Evolutionary conservation across 495 filamentous ascomycete genomes (phyloP).

Genomic region (Tuber brumale): DNA sequence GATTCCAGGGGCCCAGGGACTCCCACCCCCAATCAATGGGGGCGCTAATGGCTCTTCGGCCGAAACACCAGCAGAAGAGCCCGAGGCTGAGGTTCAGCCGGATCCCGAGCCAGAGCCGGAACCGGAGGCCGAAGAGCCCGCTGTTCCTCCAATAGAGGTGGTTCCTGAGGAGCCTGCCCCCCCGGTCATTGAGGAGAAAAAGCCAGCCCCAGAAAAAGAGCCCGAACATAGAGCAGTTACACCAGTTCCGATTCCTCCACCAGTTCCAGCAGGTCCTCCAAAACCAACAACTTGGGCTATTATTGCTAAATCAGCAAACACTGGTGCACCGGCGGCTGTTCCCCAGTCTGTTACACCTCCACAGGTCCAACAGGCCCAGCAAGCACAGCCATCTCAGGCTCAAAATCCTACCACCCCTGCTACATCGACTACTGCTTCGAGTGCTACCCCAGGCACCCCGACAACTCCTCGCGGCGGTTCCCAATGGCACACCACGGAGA

Average conservation of each 20-base stretch:
- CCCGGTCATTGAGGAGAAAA: constrained; percentile 47
- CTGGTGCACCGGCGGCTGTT: constrained; percentile 43
- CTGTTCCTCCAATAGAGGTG: constrained; percentile 11
- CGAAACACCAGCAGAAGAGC: constrained; percentile 32
- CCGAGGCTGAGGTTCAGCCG: constrained; percentile 48
- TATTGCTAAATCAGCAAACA: constrained; percentile 46
- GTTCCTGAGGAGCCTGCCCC: constrained; percentile 19
- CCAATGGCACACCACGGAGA: constrained; percentile 38
- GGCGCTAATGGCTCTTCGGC: constrained; percentile 40
- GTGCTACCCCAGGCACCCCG: constrained; percentile 24
- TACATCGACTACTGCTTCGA: constrained; percentile 5
- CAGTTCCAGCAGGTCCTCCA: constrained; percentile 48
- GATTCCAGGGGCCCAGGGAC: constrained; percentile 45
- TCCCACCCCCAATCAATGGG: constrained; percentile 42
- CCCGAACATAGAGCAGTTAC: constrained; percentile 32
- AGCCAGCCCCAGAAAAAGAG: constrained; percentile 50
- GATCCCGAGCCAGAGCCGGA: constrained; percentile 46
- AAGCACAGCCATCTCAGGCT: constrained; percentile 35
- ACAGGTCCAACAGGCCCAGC: constrained; percentile 45
- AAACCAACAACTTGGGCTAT: constrained; percentile 88
- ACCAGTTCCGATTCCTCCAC: constrained; percentile 38
- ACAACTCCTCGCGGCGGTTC: constrained; percentile 20
- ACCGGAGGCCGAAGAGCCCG: constrained; percentile 44
- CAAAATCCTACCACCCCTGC: constrained; percentile 27
- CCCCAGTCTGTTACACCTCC: constrained; percentile 46